Percentiles rank a stretch among this genome's conserved stretches.
Evolutionary conservation across 805 yeast genomes (phyloP).

Genomic region (Starmerella khaoyaiensis): DNA sequence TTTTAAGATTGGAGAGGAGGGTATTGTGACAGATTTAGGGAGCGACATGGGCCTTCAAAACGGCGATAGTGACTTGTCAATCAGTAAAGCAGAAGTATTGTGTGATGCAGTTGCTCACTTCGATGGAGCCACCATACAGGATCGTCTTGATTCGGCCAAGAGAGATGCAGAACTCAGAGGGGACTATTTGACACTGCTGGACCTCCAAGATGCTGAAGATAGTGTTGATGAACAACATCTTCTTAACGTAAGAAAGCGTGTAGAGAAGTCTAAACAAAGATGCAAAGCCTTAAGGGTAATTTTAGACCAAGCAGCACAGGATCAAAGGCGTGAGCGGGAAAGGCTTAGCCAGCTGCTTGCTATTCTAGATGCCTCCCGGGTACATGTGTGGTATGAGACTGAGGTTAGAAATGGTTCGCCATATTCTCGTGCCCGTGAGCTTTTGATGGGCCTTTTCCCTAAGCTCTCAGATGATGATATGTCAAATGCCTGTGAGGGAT

Average conservation of each 20-base stretch:
- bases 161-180: conserved; percentile 16
- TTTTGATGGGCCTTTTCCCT: conserved; percentile 11
- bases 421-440: conserved; percentile 11
- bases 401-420: conserved; percentile 18
- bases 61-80: neutral
- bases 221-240: conserved; percentile 1
- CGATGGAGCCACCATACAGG: conserved; percentile 3
- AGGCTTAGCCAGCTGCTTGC: conserved; percentile 10
- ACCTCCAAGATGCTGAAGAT: conserved; percentile 4
- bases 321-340: conserved; percentile 11
- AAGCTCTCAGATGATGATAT: conserved; percentile 2
- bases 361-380: conserved; percentile 11
- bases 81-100: conserved; percentile 1
- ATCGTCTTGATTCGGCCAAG: conserved; percentile 8
- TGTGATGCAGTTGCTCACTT: conserved; percentile 12
- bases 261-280: neutral
- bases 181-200: conserved; percentile 9
- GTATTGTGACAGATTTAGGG: conserved; percentile 23
- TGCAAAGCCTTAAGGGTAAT: conserved; percentile 7
- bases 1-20: conserved; percentile 25
- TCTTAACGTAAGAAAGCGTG: neutral
- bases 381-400: conserved; percentile 22
- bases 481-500: neutral
- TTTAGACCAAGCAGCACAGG: conserved; percentile 13
- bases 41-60: conserved; percentile 16